These are phyloP conservation scores for Melampsora americana DNA, from an alignment of 1,284 basidiomycete genomes.

Conservation along the genomic window DNA sequence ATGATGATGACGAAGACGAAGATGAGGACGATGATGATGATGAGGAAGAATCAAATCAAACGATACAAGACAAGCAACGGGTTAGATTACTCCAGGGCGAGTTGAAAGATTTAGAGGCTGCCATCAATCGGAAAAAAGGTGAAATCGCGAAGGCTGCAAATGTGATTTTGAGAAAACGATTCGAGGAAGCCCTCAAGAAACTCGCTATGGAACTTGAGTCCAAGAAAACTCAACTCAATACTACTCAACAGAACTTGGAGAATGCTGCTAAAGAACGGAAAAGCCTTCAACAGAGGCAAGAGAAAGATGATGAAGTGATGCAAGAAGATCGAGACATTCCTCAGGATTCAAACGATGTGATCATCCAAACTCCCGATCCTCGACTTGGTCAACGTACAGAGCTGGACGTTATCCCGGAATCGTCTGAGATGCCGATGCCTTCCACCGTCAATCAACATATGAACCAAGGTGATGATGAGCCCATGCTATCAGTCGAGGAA, in stretches of 20 bases:
- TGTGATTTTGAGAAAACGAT: constrained; percentile 59
- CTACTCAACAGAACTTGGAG: constrained; percentile 30
- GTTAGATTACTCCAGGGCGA: constrained; percentile 70
- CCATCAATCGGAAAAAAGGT: constrained; percentile 76
- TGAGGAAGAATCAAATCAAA: constrained; percentile 33
- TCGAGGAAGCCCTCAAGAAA: constrained; percentile 41
- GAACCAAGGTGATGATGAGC: constrained; percentile 3
- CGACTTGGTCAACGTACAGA: not conserved
- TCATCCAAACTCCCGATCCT: not conserved
- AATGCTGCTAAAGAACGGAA: constrained; percentile 14
- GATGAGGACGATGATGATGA: constrained; percentile 43
- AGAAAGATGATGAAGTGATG: not conserved
- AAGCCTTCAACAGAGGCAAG: not conserved
- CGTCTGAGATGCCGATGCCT: not conserved
- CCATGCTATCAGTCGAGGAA: constrained; percentile 7
- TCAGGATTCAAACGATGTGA: not conserved
- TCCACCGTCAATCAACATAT: not conserved
- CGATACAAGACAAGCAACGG: constrained; percentile 34
- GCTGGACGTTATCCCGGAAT: not conserved
- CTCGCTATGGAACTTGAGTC: constrained; percentile 25
- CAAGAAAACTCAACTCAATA: constrained; percentile 28
- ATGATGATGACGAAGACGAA: constrained; percentile 50
- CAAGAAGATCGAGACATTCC: not conserved
- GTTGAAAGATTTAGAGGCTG: constrained; percentile 80
- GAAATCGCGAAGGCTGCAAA: constrained; percentile 84